These are phyloP conservation scores for Collybia sp. DNA, from an alignment of 768 basidiomycete genomes.

Conservation along the genomic window DNA sequence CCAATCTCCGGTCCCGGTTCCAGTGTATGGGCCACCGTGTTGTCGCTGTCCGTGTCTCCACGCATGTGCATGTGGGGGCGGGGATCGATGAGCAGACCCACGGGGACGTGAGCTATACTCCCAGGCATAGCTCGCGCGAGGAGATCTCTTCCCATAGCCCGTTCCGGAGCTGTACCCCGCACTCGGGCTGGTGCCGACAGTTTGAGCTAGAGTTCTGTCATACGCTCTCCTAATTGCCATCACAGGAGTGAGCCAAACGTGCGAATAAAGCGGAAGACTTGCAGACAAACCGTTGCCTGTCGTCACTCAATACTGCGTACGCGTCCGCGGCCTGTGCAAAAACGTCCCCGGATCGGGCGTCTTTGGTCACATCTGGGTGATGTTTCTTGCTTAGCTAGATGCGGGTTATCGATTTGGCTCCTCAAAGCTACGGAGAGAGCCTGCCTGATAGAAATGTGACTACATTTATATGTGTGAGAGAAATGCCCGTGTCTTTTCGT, in stretches of 20 bases:
- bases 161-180: slow-evolving; percentile 13
- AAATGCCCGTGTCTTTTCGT: neutral
- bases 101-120: slow-evolving; percentile 19
- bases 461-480: slow-evolving; percentile 7
- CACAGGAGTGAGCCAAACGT: neutral
- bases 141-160: slow-evolving; percentile 19
- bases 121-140: slow-evolving; percentile 39
- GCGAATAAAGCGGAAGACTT: neutral
- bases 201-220: slow-evolving; percentile 29
- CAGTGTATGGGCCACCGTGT: slow-evolving; percentile 3
- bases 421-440: neutral
- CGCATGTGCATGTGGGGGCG: slow-evolving; percentile 17
- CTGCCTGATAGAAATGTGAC: slow-evolving; percentile 39
- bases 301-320: slow-evolving; percentile 38
- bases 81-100: slow-evolving; percentile 11
- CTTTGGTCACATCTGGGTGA: slow-evolving; percentile 44
- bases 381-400: slow-evolving; percentile 41
- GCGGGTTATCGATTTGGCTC: neutral
- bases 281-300: slow-evolving; percentile 33
- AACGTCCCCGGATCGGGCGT: slow-evolving; percentile 30
- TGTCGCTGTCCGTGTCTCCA: slow-evolving; percentile 13
- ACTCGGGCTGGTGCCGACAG: slow-evolving; percentile 6
- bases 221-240: slow-evolving; percentile 31
- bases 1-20: neutral
- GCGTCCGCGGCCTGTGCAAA: slow-evolving; percentile 39